These are phyloP conservation scores for Carnegiea gigantea DNA, from an alignment of 179 eudicot species.

Conservation along the genomic window DNA sequence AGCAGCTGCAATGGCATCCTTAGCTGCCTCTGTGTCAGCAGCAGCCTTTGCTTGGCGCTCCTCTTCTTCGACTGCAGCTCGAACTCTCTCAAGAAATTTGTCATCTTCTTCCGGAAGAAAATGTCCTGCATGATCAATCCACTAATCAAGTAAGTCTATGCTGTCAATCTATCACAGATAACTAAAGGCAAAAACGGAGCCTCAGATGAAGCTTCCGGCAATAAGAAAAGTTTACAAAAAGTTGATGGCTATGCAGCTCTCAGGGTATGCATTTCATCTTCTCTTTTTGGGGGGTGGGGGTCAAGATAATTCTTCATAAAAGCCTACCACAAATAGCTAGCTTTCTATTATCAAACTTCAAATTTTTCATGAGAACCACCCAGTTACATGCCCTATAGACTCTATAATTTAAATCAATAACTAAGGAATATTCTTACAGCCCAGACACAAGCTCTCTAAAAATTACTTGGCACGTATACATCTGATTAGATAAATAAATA, in stretches of 20 bases:
- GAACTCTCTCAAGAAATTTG: conserved; percentile 87
- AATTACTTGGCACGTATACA: not conserved
- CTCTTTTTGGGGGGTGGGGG: not conserved
- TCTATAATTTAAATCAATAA: too few species aligned
- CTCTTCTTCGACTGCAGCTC: conserved; percentile 97
- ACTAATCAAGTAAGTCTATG: conserved; percentile 5
- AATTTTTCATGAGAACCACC: not conserved
- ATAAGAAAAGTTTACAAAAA: not conserved
- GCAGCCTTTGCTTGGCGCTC: conserved; percentile 88
- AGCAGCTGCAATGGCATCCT: conserved; percentile 83
- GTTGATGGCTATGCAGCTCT: not conserved
- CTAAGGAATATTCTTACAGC: too few species aligned
- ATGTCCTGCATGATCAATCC: conserved; percentile 60
- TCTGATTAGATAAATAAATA: not conserved
- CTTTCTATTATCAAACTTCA: not conserved
- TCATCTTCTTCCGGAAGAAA: conserved; percentile 97
- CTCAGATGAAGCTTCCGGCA: not conserved
- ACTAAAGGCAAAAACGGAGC: not conserved
- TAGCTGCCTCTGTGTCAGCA: conserved; percentile 81
- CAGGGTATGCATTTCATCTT: not conserved
- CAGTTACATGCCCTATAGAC: not conserved
- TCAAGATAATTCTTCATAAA: not conserved
- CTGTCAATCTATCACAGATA: not conserved
- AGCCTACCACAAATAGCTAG: not conserved
- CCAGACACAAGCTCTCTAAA: not conserved